These are phyloP conservation scores for Helenozyma baotianmanensis DNA, from an alignment of 805 yeast species.

Conservation along the genomic window DNA sequence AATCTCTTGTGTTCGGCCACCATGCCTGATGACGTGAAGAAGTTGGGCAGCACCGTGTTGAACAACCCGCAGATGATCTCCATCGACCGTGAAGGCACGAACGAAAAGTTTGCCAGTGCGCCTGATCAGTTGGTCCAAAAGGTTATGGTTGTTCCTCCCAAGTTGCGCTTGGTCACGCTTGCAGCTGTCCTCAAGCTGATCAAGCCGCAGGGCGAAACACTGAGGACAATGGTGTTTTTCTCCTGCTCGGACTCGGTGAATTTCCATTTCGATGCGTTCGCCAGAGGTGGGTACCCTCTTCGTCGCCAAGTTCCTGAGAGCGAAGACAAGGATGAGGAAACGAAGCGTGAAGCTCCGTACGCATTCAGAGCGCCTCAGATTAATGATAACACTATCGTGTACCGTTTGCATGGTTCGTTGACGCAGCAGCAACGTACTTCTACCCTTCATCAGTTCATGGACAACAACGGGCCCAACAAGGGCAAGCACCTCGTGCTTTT, in stretches of 20 bases:
- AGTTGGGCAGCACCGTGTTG: constrained; percentile 74
- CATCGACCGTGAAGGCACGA: constrained; percentile 21
- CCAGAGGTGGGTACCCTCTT: constrained; percentile 61
- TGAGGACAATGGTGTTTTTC: constrained; percentile 76
- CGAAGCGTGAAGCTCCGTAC: constrained; percentile 26
- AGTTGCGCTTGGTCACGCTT: constrained; percentile 77
- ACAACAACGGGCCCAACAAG: constrained; percentile 28
- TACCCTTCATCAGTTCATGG: constrained; percentile 62
- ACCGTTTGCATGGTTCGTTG: constrained; percentile 85
- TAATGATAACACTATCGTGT: constrained; percentile 39
- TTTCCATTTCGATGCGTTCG: constrained; percentile 76
- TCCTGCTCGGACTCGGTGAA: constrained; percentile 97
- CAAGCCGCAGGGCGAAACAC: constrained; percentile 23
- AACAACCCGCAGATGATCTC: constrained; percentile 69
- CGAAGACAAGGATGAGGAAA: constrained; percentile 14
- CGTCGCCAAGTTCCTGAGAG: constrained; percentile 24
- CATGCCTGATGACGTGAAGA: constrained; percentile 71
- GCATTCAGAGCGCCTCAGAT: constrained; percentile 52
- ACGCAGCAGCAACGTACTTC: constrained; percentile 79
- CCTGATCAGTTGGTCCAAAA: constrained; percentile 90
- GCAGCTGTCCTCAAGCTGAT: constrained; percentile 59
- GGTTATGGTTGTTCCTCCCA: constrained; percentile 85
- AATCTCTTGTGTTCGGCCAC: constrained; percentile 94
- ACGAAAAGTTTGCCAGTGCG: constrained; percentile 40
- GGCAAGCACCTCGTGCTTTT: constrained; percentile 61